phyloP scores from a whole-genome alignment of 2,329 filamentous ascomycete genomes.

The Westerdykella aurantiaca region DNA sequence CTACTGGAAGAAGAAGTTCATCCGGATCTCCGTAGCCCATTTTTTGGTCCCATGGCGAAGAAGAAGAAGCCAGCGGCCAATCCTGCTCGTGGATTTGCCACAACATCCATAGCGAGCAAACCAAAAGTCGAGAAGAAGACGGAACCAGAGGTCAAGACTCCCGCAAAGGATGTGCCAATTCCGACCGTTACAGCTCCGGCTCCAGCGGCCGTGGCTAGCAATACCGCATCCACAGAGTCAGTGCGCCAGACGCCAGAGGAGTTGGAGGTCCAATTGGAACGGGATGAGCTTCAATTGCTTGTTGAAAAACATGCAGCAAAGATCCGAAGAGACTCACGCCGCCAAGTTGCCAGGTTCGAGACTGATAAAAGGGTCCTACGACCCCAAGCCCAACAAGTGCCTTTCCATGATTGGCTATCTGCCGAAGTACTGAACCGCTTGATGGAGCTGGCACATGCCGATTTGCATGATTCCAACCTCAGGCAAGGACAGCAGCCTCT shows the following conservation, averaged over 20 bases:
- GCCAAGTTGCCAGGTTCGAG: constrained; percentile 71
- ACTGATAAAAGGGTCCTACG: constrained; percentile 81
- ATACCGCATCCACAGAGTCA: constrained; percentile 3
- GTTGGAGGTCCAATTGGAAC: constrained; percentile 81
- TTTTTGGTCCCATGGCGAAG: constrained; percentile 45
- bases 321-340: constrained; percentile 69
- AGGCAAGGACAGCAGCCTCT: constrained; percentile 35
- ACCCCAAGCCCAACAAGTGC: constrained; percentile 67
- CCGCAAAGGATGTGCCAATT: constrained; percentile 1
- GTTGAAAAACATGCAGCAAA: constrained; percentile 80
- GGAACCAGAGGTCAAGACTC: constrained; percentile 11
- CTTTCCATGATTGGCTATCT: constrained; percentile 72
- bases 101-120: constrained; percentile 84
- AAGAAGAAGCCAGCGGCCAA: constrained; percentile 89
- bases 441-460: constrained; percentile 63
- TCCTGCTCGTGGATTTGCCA: constrained; percentile 87
- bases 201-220: background rate
- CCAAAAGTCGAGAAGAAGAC: constrained; percentile 46
- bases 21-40: background rate
- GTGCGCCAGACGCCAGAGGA: constrained; percentile 69
- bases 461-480: constrained; percentile 50
- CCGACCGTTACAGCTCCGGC: background rate
- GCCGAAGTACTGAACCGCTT: constrained; percentile 72
- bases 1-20: background rate
- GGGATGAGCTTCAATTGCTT: constrained; percentile 80